These are phyloP conservation scores for Kwoniella sp. DNA, from an alignment of 768 basidiomycete species.

Conservation along the genomic window DNA sequence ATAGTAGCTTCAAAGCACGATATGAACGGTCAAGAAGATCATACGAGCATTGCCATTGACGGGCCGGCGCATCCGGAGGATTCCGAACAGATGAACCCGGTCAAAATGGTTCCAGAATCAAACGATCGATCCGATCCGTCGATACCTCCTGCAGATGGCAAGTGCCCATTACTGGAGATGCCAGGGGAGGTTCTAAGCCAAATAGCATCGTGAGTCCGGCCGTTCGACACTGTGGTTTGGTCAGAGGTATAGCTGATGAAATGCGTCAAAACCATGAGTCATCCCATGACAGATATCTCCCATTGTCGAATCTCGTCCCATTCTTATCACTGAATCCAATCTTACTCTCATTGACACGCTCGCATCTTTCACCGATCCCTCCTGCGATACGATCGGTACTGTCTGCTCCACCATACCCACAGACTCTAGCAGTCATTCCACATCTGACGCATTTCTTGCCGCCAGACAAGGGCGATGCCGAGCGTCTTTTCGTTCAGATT, in stretches of 20 bases:
- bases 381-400: conserved; percentile 27
- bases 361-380: conserved; percentile 44
- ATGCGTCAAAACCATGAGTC: too few species aligned
- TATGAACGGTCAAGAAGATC: too few species aligned
- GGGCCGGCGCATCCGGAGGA: too few species aligned
- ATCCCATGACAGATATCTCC: conserved; percentile 36
- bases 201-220: conserved; percentile 42
- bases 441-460: conserved; percentile 39
- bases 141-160: conserved; percentile 11
- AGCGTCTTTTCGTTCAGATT: conserved; percentile 35
- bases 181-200: conserved; percentile 48
- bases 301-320: conserved; percentile 33
- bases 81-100: not conserved
- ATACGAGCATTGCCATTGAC: too few species aligned
- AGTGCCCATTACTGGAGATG: conserved; percentile 34
- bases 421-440: conserved; percentile 31
- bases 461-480: conserved; percentile 19
- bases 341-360: conserved; percentile 34
- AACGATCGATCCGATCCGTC: conserved; percentile 5
- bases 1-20: too few species aligned
- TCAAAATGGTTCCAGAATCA: not conserved
- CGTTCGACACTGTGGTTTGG: too few species aligned
- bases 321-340: conserved; percentile 41
- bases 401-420: conserved; percentile 40
- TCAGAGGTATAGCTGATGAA: too few species aligned